Conservation (phyloP, 2,329 filamentous ascomycete species). For the Macrophomina pseudophaseolina region DNA sequence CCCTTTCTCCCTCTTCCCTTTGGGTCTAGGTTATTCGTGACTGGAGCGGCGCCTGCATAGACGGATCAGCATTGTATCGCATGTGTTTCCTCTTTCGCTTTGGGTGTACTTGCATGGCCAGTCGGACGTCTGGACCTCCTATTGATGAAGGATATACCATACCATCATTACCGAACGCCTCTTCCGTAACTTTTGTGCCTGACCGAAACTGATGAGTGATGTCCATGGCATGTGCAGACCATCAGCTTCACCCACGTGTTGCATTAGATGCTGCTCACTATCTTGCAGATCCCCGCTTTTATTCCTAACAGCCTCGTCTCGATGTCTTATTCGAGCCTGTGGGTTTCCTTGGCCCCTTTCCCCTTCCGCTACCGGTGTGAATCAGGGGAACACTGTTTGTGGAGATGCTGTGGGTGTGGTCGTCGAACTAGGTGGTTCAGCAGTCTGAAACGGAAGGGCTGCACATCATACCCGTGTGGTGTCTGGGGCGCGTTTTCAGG, state of each 20-base stretch:
- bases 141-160: background rate
- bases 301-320: background rate
- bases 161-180: background rate
- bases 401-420: background rate
- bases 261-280: background rate
- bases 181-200: background rate
- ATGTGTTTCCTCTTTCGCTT: constrained; percentile 2
- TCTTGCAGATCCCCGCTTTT: constrained; percentile 4
- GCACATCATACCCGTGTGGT: background rate
- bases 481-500: background rate
- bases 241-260: background rate
- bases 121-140: background rate
- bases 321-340: background rate
- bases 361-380: background rate
- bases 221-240: background rate
- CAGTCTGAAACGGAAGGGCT: background rate
- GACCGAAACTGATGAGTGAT: no score
- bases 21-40: constrained; percentile 10
- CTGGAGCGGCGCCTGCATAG: constrained; percentile 20
- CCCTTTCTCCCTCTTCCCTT: background rate
- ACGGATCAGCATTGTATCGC: constrained; percentile 15
- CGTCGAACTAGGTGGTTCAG: background rate
- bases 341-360: background rate
- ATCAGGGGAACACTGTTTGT: background rate
- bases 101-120: background rate